These are phyloP conservation scores for Anaeramoeba ignava DNA, from an alignment of 78 protist genomes.

Conservation along the genomic window DNA sequence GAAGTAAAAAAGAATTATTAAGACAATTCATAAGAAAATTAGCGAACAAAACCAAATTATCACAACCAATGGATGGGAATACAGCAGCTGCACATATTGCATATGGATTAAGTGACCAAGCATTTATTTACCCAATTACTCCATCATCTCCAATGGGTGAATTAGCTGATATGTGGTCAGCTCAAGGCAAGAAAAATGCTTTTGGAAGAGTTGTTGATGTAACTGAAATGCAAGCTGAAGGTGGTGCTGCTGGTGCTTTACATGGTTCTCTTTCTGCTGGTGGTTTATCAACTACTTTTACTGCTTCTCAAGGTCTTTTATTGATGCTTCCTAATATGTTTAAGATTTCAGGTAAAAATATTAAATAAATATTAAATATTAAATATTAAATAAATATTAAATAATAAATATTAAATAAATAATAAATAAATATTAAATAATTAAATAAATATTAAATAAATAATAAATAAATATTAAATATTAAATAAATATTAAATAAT, in stretches of 20 bases:
- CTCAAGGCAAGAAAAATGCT: slow-evolving; percentile 27
- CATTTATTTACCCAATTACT: slow-evolving; percentile 47
- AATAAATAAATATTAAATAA: no score
- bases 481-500: no score
- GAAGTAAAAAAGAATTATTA: no score
- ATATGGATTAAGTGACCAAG: slow-evolving; percentile 26
- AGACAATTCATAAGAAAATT: no score
- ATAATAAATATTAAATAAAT: no score
- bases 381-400: no score
- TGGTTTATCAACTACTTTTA: slow-evolving; percentile 37
- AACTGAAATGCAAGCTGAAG: slow-evolving; percentile 46
- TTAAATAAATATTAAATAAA: no score
- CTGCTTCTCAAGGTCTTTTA: slow-evolving; percentile 60
- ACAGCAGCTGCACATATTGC: slow-evolving; percentile 47
- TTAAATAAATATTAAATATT: no score
- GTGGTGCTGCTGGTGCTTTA: slow-evolving; percentile 56
- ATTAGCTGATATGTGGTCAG: slow-evolving; percentile 30
- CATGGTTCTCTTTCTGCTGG: slow-evolving; percentile 47
- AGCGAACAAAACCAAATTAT: no score
- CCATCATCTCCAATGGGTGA: slow-evolving; percentile 53
- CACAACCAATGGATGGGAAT: no score
- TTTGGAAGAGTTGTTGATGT: slow-evolving; percentile 29
- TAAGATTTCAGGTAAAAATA: no score
- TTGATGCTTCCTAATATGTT: slow-evolving; percentile 64
- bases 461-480: no score